Evolutionary conservation across 78 protist genomes (phyloP).

Genomic region (Abeoforma whisleri): DNA sequence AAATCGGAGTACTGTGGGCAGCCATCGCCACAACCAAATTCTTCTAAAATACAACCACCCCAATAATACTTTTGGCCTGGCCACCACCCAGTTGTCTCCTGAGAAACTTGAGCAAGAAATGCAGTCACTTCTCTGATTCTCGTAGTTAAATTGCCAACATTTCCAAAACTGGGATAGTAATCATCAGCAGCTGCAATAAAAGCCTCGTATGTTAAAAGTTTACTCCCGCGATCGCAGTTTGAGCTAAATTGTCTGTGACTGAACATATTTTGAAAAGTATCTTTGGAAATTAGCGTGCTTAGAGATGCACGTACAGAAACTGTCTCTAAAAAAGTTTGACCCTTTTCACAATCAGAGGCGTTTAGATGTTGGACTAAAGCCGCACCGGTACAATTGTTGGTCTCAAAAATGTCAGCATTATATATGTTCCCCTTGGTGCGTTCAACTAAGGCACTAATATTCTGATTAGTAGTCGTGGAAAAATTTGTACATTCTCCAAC

Average conservation of each 20-base stretch:
- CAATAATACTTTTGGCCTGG: not conserved
- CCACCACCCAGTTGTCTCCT: constrained; percentile 45
- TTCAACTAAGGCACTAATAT: too few species aligned
- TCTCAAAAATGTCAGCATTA: too few species aligned
- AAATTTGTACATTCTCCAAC: too few species aligned
- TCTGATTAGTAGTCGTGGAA: too few species aligned
- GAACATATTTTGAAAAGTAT: not conserved
- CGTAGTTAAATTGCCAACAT: too few species aligned
- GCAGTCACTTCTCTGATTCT: constrained; percentile 33
- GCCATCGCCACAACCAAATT: constrained; percentile 6
- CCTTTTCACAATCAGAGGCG: too few species aligned
- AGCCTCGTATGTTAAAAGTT: constrained; percentile 15
- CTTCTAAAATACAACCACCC: constrained; percentile 29
- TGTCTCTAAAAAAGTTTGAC: too few species aligned
- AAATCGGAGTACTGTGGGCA: constrained; percentile 4
- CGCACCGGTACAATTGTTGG: too few species aligned
- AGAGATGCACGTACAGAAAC: not conserved
- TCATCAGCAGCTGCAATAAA: not conserved
- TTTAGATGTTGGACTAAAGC: too few species aligned
- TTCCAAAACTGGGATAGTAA: constrained; percentile 34
- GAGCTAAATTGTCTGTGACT: not conserved
- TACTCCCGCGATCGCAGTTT: not conserved
- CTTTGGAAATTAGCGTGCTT: not conserved
- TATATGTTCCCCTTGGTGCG: too few species aligned
- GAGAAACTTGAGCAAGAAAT: constrained; percentile 28